Conservation (phyloP, 345 rosid species). For the Cochlearia excelsa region DNA sequence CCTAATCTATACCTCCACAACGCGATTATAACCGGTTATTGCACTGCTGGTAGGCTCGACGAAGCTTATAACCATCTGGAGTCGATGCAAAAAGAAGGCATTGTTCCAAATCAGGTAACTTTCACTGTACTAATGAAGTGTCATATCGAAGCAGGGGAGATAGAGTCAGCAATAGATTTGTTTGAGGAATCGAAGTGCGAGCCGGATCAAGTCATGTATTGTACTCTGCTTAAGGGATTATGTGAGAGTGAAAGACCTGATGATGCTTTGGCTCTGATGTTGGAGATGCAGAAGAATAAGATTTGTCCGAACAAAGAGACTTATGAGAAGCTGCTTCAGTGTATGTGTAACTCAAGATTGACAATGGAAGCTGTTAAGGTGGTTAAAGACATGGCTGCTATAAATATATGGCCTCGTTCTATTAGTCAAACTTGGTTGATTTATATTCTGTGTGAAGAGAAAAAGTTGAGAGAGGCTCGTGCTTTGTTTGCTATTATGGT, state of each 20-base stretch:
- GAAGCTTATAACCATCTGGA: slow-evolving; percentile 57
- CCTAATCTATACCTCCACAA: slow-evolving; percentile 59
- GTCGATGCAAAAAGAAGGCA: slow-evolving; percentile 49
- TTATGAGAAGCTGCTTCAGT: slow-evolving; percentile 44
- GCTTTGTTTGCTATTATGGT: slow-evolving; percentile 39
- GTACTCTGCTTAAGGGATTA: slow-evolving; percentile 50
- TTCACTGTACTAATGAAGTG: slow-evolving; percentile 53
- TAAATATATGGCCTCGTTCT: slow-evolving; percentile 29
- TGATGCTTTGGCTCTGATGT: slow-evolving; percentile 48
- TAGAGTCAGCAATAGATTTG: slow-evolving; percentile 50
- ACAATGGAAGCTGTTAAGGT: slow-evolving; percentile 47
- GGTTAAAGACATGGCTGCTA: slow-evolving; percentile 55
- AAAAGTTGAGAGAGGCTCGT: slow-evolving; percentile 45
- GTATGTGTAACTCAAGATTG: slow-evolving; percentile 47
- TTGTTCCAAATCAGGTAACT: slow-evolving; percentile 63
- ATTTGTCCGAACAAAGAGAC: slow-evolving; percentile 43
- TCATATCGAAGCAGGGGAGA: slow-evolving; percentile 49
- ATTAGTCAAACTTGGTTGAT: slow-evolving; percentile 42
- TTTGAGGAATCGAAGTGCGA: slow-evolving; percentile 47
- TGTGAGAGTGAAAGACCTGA: slow-evolving; percentile 43
- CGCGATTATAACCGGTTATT: slow-evolving; percentile 45
- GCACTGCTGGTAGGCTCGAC: slow-evolving; percentile 44
- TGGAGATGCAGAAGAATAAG: slow-evolving; percentile 52
- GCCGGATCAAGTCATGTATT: slow-evolving; percentile 45
- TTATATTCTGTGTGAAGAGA: slow-evolving; percentile 45